Percentiles rank a stretch among this genome's conserved stretches.
Evolutionary conservation across 2,329 filamentous ascomycete genomes (phyloP).

Genomic region (Thielaviopsis ethacetica): DNA sequence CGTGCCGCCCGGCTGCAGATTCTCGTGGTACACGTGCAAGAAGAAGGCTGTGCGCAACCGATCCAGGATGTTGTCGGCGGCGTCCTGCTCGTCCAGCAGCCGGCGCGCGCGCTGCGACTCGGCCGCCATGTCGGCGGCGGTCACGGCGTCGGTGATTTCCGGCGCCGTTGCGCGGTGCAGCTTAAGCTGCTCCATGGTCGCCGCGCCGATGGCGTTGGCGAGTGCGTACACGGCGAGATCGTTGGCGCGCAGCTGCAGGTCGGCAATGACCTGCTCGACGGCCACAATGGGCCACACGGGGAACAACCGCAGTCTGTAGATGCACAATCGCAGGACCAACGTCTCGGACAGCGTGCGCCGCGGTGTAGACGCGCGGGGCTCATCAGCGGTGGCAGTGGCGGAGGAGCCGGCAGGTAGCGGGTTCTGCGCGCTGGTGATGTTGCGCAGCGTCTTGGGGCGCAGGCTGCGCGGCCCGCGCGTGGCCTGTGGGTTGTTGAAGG

Average conservation of each 20-base stretch:
- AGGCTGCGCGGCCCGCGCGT: conserved; percentile 30
- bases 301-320: conserved; percentile 33
- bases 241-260: conserved; percentile 20
- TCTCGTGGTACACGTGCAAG: conserved; percentile 35
- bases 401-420: neutral
- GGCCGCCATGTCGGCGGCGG: conserved; percentile 20
- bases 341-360: conserved; percentile 1
- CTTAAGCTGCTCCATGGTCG: conserved; percentile 32
- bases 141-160: conserved; percentile 16
- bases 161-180: conserved; percentile 19
- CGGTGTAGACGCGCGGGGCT: neutral
- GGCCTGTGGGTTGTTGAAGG: conserved; percentile 29
- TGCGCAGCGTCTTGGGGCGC: conserved; percentile 27
- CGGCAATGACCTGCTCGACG: conserved; percentile 25
- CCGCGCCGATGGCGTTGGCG: conserved; percentile 29
- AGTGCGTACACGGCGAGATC: conserved; percentile 23
- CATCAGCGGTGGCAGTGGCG: neutral
- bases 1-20: conserved; percentile 27
- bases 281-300: conserved; percentile 36
- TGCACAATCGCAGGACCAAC: conserved; percentile 19
- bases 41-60: conserved; percentile 32
- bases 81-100: conserved; percentile 15
- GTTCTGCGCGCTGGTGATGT: conserved; percentile 19
- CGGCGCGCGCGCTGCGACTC: conserved; percentile 20
- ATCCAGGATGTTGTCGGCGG: conserved; percentile 21